Evolutionary conservation across 2,329 filamentous ascomycete species (phyloP).

Genomic region (Periconia macrospinosa): DNA sequence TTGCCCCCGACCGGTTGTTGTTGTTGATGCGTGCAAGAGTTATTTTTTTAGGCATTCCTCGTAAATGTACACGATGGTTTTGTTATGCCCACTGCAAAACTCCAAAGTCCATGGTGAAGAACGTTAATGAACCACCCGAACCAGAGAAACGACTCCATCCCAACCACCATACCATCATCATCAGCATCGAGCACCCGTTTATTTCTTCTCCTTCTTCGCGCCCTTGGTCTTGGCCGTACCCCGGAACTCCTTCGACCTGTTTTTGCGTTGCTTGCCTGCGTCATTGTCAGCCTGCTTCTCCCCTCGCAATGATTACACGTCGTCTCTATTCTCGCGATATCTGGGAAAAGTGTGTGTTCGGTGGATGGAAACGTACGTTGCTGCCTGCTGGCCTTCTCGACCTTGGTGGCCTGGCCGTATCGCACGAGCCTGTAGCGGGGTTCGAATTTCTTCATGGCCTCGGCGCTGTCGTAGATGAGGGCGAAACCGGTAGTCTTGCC

Average conservation of each 20-base stretch:
- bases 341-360: slow-evolving; percentile 5
- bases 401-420: slow-evolving; percentile 88
- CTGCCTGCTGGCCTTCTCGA: slow-evolving; percentile 97
- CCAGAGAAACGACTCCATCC: slow-evolving; percentile 36
- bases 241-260: slow-evolving; percentile 97
- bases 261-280: slow-evolving; percentile 99
- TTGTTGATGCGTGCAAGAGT: slow-evolving; percentile 30
- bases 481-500: slow-evolving; percentile 99
- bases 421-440: slow-evolving; percentile 95
- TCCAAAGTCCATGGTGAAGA: slow-evolving; percentile 34
- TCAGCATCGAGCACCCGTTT: slow-evolving; percentile 35
- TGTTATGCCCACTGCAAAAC: slow-evolving; percentile 34
- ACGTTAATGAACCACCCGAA: slow-evolving; percentile 28
- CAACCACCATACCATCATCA: slow-evolving; percentile 16
- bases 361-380: slow-evolving; percentile 75
- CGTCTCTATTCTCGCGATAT: slow-evolving; percentile 5
- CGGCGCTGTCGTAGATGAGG: slow-evolving; percentile 95
- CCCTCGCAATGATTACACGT: slow-evolving; percentile 9
- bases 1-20: slow-evolving; percentile 27
- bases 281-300: slow-evolving; percentile 30
- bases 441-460: slow-evolving; percentile 99
- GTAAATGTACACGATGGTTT: slow-evolving; percentile 40
- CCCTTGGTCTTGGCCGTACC: slow-evolving; percentile 99
- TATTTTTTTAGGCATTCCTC: slow-evolving; percentile 40
- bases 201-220: slow-evolving; percentile 79